These are phyloP conservation scores for Stephania japonica DNA, from an alignment of 164 flowering plant species.

Conservation along the genomic window DNA sequence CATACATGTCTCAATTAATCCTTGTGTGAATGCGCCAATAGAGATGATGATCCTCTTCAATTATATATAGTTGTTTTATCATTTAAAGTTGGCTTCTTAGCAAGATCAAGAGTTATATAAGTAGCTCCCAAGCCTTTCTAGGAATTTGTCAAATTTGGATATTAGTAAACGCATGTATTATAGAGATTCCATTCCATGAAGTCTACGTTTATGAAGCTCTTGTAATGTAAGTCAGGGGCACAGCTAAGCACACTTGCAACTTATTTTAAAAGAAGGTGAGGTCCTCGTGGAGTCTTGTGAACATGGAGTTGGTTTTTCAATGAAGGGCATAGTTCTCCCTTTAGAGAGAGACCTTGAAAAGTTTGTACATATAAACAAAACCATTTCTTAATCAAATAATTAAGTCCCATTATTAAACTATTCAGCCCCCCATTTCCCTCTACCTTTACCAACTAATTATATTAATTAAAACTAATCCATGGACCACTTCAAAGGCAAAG, in stretches of 20 bases:
- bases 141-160: constrained; percentile 1
- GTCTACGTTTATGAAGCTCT: background rate
- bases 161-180: background rate
- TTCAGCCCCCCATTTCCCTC: constrained; percentile 34
- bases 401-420: constrained; percentile 26
- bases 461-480: constrained; percentile 24
- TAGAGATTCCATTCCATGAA: constrained; percentile 4
- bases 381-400: constrained; percentile 35
- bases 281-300: constrained; percentile 21
- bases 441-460: constrained; percentile 26
- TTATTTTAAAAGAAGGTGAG: background rate
- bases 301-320: constrained; percentile 18
- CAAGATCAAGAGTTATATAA: constrained; percentile 1
- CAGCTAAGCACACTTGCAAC: constrained; percentile 4
- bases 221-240: constrained; percentile 22
- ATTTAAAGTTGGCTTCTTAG: background rate
- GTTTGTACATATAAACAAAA: constrained; percentile 3
- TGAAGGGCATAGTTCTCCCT: constrained; percentile 28
- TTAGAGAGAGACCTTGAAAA: constrained; percentile 15
- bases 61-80: background rate
- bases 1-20: no score
- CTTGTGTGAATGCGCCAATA: no score
- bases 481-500: constrained; percentile 35
- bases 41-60: background rate
- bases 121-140: background rate